These are phyloP conservation scores for Calycina marina DNA, from an alignment of 2,329 filamentous ascomycete genomes.

Conservation along the genomic window DNA sequence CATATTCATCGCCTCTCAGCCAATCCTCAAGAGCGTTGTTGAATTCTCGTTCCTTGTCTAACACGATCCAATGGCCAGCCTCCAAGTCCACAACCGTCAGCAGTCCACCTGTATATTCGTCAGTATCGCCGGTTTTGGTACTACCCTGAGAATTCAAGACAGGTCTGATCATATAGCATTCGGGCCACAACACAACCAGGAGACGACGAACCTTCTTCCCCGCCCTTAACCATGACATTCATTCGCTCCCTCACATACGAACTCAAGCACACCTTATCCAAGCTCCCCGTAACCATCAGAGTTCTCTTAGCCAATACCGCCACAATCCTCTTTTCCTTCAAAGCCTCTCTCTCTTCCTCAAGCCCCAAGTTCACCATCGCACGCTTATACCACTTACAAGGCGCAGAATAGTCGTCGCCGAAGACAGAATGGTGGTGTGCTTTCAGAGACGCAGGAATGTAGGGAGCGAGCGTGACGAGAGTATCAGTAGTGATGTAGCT, in stretches of 20 bases:
- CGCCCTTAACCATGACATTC: slow-evolving; percentile 2
- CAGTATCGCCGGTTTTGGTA: too few relatives aligned
- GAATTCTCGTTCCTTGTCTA: slow-evolving; percentile 10
- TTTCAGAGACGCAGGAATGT: slow-evolving; percentile 4
- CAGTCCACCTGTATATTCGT: too few relatives aligned
- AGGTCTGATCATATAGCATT: too few relatives aligned
- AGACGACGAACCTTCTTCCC: too few relatives aligned
- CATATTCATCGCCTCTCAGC: too few relatives aligned
- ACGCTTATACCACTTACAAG: slow-evolving; percentile 10
- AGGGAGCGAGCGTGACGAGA: slow-evolving; percentile 2
- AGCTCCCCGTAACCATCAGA: slow-evolving; percentile 9
- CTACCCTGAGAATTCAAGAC: too few relatives aligned
- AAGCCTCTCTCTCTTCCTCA: slow-evolving; percentile 6
- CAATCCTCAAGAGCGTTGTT: slow-evolving; percentile 9
- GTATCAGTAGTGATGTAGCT: slow-evolving; percentile 4
- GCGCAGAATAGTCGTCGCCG: slow-evolving; percentile 6
- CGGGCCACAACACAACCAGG: too few relatives aligned
- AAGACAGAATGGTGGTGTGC: slow-evolving; percentile 5
- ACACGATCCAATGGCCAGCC: slow-evolving; percentile 15
- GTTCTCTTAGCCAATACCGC: slow-evolving; percentile 7
- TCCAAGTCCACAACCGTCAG: slow-evolving; percentile 9
- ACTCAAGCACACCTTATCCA: slow-evolving; percentile 7
- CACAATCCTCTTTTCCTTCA: slow-evolving; percentile 6
- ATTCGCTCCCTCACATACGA: slow-evolving; percentile 4
- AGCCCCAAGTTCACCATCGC: slow-evolving; percentile 5